Conservation (phyloP, 1,139 yeast genomes). For the Yamadazyma oceani region DNA sequence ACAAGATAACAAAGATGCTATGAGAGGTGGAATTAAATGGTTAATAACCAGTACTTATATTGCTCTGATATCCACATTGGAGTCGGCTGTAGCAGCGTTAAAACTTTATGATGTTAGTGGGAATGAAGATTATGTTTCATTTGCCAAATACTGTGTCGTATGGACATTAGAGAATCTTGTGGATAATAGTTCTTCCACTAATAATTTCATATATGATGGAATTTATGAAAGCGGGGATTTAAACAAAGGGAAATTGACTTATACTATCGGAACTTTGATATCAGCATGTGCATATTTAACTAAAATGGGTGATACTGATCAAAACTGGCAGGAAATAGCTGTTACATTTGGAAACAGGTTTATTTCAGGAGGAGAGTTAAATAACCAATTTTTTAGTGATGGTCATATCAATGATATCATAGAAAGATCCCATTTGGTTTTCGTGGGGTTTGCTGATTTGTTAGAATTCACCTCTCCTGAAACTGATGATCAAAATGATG, state of each 20-base stretch:
- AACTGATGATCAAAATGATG: slow-evolving; percentile 16
- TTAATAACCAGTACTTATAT: slow-evolving; percentile 25
- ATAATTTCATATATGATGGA: slow-evolving; percentile 35
- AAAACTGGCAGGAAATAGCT: slow-evolving; percentile 19
- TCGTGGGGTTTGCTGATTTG: slow-evolving; percentile 23
- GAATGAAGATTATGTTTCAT: slow-evolving; percentile 8
- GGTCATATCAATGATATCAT: slow-evolving; percentile 22
- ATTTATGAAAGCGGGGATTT: slow-evolving; percentile 20
- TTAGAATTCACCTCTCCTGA: slow-evolving; percentile 19
- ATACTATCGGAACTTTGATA: slow-evolving; percentile 37
- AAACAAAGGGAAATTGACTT: slow-evolving; percentile 36
- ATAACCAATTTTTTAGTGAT: slow-evolving; percentile 17
- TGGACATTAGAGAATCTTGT: slow-evolving; percentile 28
- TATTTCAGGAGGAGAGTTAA: slow-evolving; percentile 15
- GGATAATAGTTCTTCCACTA: slow-evolving; percentile 20
- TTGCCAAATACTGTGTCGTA: slow-evolving; percentile 22
- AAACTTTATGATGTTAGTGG: slow-evolving; percentile 19
- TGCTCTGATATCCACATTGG: slow-evolving; percentile 36
- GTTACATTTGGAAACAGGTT: slow-evolving; percentile 19
- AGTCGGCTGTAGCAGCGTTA: slow-evolving; percentile 37
- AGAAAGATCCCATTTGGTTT: slow-evolving; percentile 20
- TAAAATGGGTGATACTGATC: slow-evolving; percentile 13
- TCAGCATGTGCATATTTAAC: slow-evolving; percentile 30
- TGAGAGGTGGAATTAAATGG: slow-evolving; percentile 31
- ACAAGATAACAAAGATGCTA: slow-evolving; percentile 17